Evolutionary conservation across 192 early-diverging fungal species (phyloP).

Genomic region (Phlyctochytrium bullatum): DNA sequence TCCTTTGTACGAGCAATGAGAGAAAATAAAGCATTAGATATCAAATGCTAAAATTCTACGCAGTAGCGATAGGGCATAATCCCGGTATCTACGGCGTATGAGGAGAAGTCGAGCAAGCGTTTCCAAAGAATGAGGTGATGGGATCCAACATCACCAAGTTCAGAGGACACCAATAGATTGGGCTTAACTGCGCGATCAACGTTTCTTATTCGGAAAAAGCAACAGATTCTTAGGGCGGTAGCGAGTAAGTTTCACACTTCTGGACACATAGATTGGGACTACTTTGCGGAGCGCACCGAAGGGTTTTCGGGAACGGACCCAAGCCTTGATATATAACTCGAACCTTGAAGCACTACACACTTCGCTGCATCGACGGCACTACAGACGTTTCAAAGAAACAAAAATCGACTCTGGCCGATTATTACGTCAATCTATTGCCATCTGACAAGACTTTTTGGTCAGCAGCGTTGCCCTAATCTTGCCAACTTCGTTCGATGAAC

Average conservation of each 20-base stretch:
- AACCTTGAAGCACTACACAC: conserved; percentile 85
- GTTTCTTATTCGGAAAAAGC: neutral
- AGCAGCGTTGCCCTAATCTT: conserved; percentile 13
- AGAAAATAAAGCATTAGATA: too few relatives aligned
- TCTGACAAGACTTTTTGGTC: neutral
- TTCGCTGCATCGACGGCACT: neutral
- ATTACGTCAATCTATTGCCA: neutral
- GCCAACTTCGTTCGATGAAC: conserved; percentile 6
- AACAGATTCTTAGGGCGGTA: conserved; percentile 73
- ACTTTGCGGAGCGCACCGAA: conserved; percentile 63
- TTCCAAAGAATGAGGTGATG: too few relatives aligned
- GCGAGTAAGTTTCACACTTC: conserved; percentile 68
- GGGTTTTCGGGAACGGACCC: conserved; percentile 90
- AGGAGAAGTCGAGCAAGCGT: too few relatives aligned
- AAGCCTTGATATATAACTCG: conserved; percentile 89
- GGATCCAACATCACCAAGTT: too few relatives aligned
- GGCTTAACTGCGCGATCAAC: too few relatives aligned
- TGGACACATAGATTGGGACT: conserved; percentile 59
- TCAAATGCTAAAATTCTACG: too few relatives aligned
- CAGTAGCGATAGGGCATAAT: too few relatives aligned
- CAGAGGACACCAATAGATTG: conserved; percentile 45
- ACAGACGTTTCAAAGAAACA: neutral
- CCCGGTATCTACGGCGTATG: too few relatives aligned
- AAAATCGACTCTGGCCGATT: neutral
- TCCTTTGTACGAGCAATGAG: too few relatives aligned